Conservation (phyloP, 164 flowering plant species). For the Taxillus chinensis region DNA sequence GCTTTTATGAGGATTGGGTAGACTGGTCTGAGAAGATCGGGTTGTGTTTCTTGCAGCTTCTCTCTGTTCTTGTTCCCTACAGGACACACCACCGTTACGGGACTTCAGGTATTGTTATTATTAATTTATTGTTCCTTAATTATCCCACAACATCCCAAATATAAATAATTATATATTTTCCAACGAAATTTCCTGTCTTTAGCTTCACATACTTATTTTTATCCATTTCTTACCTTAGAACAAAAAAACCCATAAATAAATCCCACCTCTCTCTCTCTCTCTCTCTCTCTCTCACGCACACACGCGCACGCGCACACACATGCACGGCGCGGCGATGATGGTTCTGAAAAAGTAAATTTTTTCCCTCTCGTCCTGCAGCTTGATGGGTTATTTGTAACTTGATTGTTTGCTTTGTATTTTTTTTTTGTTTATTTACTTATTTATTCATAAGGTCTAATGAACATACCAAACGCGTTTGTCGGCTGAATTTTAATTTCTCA, state of each 20-base stretch:
- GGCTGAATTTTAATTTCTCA: not conserved
- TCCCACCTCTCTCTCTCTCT: not conserved
- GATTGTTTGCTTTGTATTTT: not conserved
- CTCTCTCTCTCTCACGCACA: too few species aligned
- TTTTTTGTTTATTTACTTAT: not conserved
- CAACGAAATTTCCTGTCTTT: not conserved
- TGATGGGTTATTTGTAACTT: not conserved
- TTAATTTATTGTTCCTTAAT: not conserved
- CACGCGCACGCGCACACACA: too few species aligned
- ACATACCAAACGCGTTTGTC: not conserved
- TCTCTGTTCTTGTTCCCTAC: constrained; percentile 34
- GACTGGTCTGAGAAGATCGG: constrained; percentile 29
- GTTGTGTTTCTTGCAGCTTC: constrained; percentile 25
- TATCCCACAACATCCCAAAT: not conserved
- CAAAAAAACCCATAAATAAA: too few species aligned
- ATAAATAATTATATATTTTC: not conserved
- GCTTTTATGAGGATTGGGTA: constrained; percentile 28
- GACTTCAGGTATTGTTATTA: constrained; percentile 37
- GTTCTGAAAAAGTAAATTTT: too few species aligned
- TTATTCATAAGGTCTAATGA: not conserved
- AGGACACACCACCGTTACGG: constrained; percentile 30
- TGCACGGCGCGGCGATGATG: too few species aligned
- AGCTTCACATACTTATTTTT: not conserved
- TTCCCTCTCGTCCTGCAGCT: too few species aligned
- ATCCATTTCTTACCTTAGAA: not conserved